These are phyloP conservation scores for Chlorophyllum brunneum DNA, from an alignment of 768 basidiomycete species.

Conservation along the genomic window DNA sequence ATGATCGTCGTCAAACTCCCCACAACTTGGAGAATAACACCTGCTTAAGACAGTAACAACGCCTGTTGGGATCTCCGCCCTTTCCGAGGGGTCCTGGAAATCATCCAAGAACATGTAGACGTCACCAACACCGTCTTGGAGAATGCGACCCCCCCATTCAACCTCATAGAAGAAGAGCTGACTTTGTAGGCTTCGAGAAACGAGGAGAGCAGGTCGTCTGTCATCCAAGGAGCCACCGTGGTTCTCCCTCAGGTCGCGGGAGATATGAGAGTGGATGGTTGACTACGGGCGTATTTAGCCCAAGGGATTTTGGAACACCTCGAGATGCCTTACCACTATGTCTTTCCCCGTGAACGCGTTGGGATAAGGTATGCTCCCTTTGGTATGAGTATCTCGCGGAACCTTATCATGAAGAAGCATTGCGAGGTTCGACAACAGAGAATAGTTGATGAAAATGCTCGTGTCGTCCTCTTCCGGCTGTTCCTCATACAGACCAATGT, in stretches of 20 bases:
- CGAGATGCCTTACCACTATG: conserved; percentile 23
- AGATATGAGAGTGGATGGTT: conserved; percentile 82
- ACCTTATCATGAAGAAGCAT: conserved; percentile 89
- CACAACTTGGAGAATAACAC: conserved; percentile 87
- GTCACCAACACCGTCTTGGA: conserved; percentile 90
- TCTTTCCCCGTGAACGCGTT: conserved; percentile 93
- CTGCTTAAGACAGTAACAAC: conserved; percentile 84
- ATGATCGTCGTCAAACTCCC: conserved; percentile 49
- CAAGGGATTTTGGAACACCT: neutral
- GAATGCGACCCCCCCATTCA: conserved; percentile 83
- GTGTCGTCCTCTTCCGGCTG: conserved; percentile 49
- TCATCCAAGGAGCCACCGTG: conserved; percentile 67
- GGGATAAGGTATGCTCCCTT: conserved; percentile 89
- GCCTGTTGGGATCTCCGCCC: conserved; percentile 77
- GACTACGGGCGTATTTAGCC: conserved; percentile 42
- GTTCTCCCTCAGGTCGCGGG: conserved; percentile 66
- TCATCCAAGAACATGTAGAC: conserved; percentile 95
- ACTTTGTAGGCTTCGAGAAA: conserved; percentile 85
- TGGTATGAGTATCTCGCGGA: conserved; percentile 80
- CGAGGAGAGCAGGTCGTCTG: conserved; percentile 76
- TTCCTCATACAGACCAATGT: conserved; percentile 41
- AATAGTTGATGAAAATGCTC: conserved; percentile 85
- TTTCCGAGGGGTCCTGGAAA: conserved; percentile 58
- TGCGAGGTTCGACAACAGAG: conserved; percentile 84
- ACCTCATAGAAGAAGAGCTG: conserved; percentile 97